Evolutionary conservation across 1,284 basidiomycete species (phyloP).

Genomic region (Pascua guehoae): DNA sequence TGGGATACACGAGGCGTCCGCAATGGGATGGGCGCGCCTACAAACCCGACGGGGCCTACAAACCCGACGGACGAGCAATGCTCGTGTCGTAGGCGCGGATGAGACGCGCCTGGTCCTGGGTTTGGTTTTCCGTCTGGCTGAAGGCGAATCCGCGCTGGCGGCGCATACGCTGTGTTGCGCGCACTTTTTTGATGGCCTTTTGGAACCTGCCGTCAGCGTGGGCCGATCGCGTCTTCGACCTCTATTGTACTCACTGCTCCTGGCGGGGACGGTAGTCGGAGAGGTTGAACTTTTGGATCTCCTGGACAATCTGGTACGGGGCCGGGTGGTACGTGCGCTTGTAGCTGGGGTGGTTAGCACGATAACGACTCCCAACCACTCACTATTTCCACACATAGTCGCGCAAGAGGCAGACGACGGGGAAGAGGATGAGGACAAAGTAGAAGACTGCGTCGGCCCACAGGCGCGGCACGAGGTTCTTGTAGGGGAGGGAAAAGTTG

Average conservation of each 20-base stretch:
- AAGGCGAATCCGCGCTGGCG: conserved; percentile 93
- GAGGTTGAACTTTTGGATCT: conserved; percentile 93
- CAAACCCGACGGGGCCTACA: conserved; percentile 45
- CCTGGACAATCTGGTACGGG: conserved; percentile 96
- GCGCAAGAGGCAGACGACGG: conserved; percentile 78
- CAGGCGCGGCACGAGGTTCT: conserved; percentile 77
- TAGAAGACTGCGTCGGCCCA: conserved; percentile 88
- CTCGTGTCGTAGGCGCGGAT: conserved; percentile 87
- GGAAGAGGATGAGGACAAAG: conserved; percentile 82
- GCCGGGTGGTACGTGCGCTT: conserved; percentile 83
- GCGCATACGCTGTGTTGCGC: conserved; percentile 90
- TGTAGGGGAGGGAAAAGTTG: conserved; percentile 88
- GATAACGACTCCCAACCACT: too few relatives aligned
- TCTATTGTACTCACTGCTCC: conserved; percentile 69
- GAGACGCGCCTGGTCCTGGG: conserved; percentile 78
- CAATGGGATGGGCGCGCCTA: conserved; percentile 23
- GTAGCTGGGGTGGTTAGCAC: conserved; percentile 51
- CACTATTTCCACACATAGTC: conserved; percentile 92
- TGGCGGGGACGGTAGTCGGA: conserved; percentile 95
- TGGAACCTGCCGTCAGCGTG: conserved; percentile 57
- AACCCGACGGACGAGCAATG: conserved; percentile 44
- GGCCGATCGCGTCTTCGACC: conserved; percentile 49
- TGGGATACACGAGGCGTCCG: too few relatives aligned
- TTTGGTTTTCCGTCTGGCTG: conserved; percentile 82
- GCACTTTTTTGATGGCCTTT: conserved; percentile 96